Evolutionary conservation across 164 flowering plant genomes (phyloP).

Genomic region (Stephania yunnanensis): DNA sequence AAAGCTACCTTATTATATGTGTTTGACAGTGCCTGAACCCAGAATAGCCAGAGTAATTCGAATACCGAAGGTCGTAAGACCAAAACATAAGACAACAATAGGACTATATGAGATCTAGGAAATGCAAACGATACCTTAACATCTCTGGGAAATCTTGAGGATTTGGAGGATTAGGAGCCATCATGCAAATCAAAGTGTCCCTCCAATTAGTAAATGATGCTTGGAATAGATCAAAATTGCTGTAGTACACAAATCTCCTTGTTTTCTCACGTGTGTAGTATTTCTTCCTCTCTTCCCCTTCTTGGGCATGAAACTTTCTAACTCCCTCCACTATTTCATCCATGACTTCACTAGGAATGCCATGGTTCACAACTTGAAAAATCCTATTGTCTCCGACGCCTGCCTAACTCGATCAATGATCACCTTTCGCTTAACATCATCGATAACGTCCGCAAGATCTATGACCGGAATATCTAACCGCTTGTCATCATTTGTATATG

Average conservation of each 20-base stretch:
- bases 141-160: background rate
- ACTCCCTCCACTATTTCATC: background rate
- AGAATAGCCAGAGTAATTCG: no score
- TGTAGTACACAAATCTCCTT: background rate
- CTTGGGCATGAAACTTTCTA: background rate
- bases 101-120: no score
- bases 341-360: background rate
- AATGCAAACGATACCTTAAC: background rate
- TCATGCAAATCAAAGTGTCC: background rate
- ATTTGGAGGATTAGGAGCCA: background rate
- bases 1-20: no score
- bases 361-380: background rate
- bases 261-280: background rate
- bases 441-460: conserved; percentile 7
- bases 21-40: no score
- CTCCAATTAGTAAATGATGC: background rate
- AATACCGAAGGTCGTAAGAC: background rate
- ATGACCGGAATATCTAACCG: conserved; percentile 14
- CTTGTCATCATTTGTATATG: background rate
- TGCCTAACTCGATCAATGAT: conserved; percentile 7
- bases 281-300: background rate
- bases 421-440: background rate
- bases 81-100: no score
- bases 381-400: conserved; percentile 5
- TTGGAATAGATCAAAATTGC: background rate